Evolutionary conservation across 2,329 filamentous ascomycete species (phyloP).

Genomic region (Trichoderma asperellum): DNA sequence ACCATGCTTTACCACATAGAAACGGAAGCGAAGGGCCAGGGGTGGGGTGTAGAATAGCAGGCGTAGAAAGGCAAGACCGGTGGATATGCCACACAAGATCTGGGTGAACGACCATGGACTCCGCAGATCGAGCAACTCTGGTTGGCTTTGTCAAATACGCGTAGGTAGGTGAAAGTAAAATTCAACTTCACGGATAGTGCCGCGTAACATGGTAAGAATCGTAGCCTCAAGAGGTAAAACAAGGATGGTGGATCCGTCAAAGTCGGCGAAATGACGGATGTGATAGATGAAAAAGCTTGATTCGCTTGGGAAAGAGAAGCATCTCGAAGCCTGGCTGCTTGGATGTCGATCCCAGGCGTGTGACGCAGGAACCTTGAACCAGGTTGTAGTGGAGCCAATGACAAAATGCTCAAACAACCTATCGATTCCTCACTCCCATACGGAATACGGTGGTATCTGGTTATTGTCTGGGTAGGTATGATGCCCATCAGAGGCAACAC

Average conservation of each 20-base stretch:
- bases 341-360: slow-evolving; percentile 7
- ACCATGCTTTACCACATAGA: neutral
- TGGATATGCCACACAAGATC: slow-evolving; percentile 18
- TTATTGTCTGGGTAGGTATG: neutral
- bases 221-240: neutral
- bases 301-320: slow-evolving; percentile 18
- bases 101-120: neutral
- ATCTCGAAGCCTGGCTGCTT: neutral
- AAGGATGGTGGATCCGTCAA: neutral
- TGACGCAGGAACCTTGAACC: slow-evolving; percentile 24
- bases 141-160: slow-evolving; percentile 3
- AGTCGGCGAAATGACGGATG: slow-evolving; percentile 12
- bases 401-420: neutral
- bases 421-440: neutral
- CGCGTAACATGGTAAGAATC: neutral
- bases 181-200: slow-evolving; percentile 19
- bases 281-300: slow-evolving; percentile 16
- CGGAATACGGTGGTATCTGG: neutral
- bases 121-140: slow-evolving; percentile 17
- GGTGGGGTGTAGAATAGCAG: slow-evolving; percentile 4
- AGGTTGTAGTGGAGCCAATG: slow-evolving; percentile 13
- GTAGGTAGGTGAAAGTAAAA: slow-evolving; percentile 7
- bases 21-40: neutral
- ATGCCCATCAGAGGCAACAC: neutral
- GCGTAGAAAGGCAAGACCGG: neutral